phyloP scores from a whole-genome alignment of 2,329 filamentous ascomycete species.

The Ustulina deusta region DNA sequence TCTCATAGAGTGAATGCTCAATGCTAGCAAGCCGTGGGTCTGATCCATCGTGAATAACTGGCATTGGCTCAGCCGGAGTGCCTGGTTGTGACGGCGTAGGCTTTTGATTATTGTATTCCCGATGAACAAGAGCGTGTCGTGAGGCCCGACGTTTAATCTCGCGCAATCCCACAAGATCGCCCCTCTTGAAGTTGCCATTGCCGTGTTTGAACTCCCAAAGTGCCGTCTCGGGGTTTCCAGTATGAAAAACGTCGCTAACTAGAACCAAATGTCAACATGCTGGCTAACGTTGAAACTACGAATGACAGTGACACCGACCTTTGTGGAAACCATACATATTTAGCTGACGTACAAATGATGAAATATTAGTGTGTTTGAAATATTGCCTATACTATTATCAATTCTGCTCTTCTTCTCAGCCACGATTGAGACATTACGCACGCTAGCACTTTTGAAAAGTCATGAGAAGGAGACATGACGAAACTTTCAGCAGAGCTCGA shows the following conservation, averaged over 20 bases:
- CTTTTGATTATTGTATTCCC: conserved; percentile 87
- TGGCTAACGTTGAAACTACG: conserved; percentile 29
- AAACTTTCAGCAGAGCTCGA: conserved; percentile 94
- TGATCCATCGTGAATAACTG: conserved; percentile 75
- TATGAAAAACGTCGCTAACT: conserved; percentile 99
- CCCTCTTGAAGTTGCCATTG: conserved; percentile 95
- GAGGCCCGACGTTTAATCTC: conserved; percentile 97
- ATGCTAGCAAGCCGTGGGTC: conserved; percentile 80
- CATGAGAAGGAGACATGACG: conserved; percentile 96
- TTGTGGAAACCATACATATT: conserved; percentile 99
- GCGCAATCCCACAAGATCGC: conserved; percentile 87
- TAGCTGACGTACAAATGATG: conserved; percentile 95
- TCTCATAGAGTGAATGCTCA: conserved; percentile 85
- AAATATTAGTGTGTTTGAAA: conserved; percentile 99
- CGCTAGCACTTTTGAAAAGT: conserved; percentile 98
- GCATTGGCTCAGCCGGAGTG: conserved; percentile 84
- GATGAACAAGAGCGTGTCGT: conserved; percentile 90
- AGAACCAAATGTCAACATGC: conserved; percentile 42
- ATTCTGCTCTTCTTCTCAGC: conserved; percentile 34
- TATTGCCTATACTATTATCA: conserved; percentile 77
- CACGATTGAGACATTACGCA: conserved; percentile 56
- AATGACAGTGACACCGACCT: conserved; percentile 65
- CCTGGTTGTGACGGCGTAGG: conserved; percentile 80
- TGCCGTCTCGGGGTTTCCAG: conserved; percentile 89
- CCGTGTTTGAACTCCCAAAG: conserved; percentile 99